Evolutionary conservation across 495 filamentous ascomycete species (phyloP), one percentile per base, ranked within the genome.

Genomic region (Antarctomyces pellizariae): DNA sequence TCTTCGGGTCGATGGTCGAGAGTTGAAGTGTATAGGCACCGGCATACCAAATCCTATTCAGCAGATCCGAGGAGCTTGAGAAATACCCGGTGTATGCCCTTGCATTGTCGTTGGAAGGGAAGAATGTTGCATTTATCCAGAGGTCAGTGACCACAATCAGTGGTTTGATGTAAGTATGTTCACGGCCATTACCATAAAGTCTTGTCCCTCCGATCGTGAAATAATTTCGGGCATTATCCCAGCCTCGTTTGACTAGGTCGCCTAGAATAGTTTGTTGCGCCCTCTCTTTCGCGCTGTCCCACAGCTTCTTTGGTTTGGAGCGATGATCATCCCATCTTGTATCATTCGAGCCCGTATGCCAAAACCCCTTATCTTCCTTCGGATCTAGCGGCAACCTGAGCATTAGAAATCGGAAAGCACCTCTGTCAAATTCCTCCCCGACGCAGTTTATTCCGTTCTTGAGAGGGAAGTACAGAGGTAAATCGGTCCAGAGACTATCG

Each of bases 21-120:
- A 68, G 46, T 39, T 69, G 62, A 16, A 59, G 45, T 0, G 67
- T 72, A 35, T 62, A 72, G 9, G 64, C 63, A 8, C 64, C 63
- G n/a, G 64, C 57, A 37, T 71, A 71, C 62, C 63, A 71, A 22
- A 68, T 53, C 7, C 53, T 42, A 30, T 72, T 69, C 4, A 56
- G 39, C 3, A 61, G 44, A 7, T 49, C 47, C 12, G 54, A 55
- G 4, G 46, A 44, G 22, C 45, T 51, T 33, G 54, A 41, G 29
- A 62, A 62, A 26, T 59, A 62, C 5, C 56, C 57, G 7, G 47
- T 45, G 35, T 62, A 62, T n/a, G 45, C 47, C 12, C 39, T 33
- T 17, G 41, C 43, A 32, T 49, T 45, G 4, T 30, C 28, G 25
- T 46, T 36, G 0, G 43, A 47, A 2, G 50, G 50, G 24, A 46